phyloP scores from a whole-genome alignment of 1,139 yeast species.

The Wickerhamiella infanticola region DNA sequence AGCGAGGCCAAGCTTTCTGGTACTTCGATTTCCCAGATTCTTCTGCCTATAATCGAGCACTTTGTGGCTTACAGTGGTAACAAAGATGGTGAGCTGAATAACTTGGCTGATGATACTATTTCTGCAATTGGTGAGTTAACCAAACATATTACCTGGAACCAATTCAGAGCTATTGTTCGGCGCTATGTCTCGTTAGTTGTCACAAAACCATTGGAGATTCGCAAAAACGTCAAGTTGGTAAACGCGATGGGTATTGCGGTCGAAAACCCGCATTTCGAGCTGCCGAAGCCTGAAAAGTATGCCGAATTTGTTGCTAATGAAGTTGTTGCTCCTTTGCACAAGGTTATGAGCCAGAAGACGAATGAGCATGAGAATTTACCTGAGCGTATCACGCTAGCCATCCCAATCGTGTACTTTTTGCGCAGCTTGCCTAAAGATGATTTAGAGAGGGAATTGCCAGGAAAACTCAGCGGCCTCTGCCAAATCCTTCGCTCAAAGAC shows the following conservation, averaged over 20 bases:
- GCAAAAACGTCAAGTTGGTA: constrained; percentile 46
- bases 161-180: constrained; percentile 57
- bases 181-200: constrained; percentile 40
- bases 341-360: constrained; percentile 31
- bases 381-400: constrained; percentile 63
- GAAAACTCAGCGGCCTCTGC: constrained; percentile 67
- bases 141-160: constrained; percentile 56
- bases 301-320: constrained; percentile 42
- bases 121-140: constrained; percentile 46
- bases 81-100: constrained; percentile 46
- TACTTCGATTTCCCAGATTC: constrained; percentile 55
- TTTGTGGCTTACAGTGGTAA: constrained; percentile 31
- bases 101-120: constrained; percentile 60
- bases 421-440: constrained; percentile 46
- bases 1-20: constrained; percentile 31
- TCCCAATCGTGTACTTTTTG: constrained; percentile 60
- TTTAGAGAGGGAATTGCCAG: constrained; percentile 52
- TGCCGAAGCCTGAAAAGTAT: constrained; percentile 27
- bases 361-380: constrained; percentile 61
- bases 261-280: constrained; percentile 10
- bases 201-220: constrained; percentile 34
- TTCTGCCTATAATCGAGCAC: constrained; percentile 74
- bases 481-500: constrained; percentile 78
- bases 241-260: constrained; percentile 32
- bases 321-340: constrained; percentile 46